Base-by-base conservation (phyloP, 225 moss, liverwort and hornwort genomes). In the Rhytidiadelphus loreus region DNA sequence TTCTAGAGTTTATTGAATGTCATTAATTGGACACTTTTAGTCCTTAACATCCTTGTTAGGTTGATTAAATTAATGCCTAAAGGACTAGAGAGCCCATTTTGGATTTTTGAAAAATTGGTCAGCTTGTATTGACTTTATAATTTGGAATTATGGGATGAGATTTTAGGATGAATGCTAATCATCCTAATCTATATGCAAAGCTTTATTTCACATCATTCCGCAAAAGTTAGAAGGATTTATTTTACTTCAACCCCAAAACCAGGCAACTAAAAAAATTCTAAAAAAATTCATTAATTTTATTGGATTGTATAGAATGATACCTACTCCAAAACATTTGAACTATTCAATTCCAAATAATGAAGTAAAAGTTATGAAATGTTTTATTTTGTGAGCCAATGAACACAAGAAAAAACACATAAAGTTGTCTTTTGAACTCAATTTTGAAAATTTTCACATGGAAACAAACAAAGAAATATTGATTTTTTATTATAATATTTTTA, bases 101-200 rank as follows among this genome's bases (percentile, higher is more conserved):
- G 17, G 6, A 2, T 16, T 44, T 43, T 28, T 17, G 4, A 14
- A 1, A 44, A 72, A 0, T 29, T 1, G 0, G 1, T 0, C 0
- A 72, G 0, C 18, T 7, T 11, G 7, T 30, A 0, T 7, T 46
- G 48, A 74, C 19, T 18, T 46, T 16, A 48, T 30, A 19, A 46
- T 48, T 18, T 74, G 4, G 1, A 74, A 2, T 18, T 74, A 30
- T 46, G 30, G 0, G 2, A 46, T 46, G 5, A 30, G 19, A 0
- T 15, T 10, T 4, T 11, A 2, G 7, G 7, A 30, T 46, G 19
- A 4, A 71, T 43, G 43, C 16, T 18, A 30, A 30, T 46, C 46
- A 30, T 74, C 2, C 2, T 7, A 19, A 11, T 30, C 2, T 48
- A 48, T 6, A 0, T 19, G 7, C 11, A 2, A 74, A 74, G 18